These are phyloP conservation scores for Ophiosphaerella narmari DNA, from an alignment of 2,329 filamentous ascomycete genomes.

Conservation along the genomic window DNA sequence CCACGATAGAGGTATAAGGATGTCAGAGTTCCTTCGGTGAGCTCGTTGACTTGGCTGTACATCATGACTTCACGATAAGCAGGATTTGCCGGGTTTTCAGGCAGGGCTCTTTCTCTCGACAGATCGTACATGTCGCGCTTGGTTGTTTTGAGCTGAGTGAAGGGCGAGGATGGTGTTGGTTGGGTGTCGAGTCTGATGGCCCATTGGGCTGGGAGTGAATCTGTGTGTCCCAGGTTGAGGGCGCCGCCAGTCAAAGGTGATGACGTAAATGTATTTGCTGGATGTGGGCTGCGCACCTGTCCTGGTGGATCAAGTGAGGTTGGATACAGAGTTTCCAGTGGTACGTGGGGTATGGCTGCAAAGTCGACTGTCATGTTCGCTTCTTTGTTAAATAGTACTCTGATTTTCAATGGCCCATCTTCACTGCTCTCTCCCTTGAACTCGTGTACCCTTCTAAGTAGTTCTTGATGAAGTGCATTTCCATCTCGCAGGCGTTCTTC, in stretches of 20 bases:
- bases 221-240: constrained; percentile 35
- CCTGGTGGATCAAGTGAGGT: constrained; percentile 56
- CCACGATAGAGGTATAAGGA: constrained; percentile 80
- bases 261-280: constrained; percentile 32
- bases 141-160: constrained; percentile 87
- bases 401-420: constrained; percentile 51
- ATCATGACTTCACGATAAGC: constrained; percentile 72
- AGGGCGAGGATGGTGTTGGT: constrained; percentile 60
- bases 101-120: constrained; percentile 68
- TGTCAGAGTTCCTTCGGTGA: constrained; percentile 87
- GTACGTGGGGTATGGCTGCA: constrained; percentile 45
- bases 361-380: constrained; percentile 47
- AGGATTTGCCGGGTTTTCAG: constrained; percentile 31
- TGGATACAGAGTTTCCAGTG: constrained; percentile 63
- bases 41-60: constrained; percentile 64
- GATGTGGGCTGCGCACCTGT: constrained; percentile 17
- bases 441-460: constrained; percentile 39
- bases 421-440: constrained; percentile 23
- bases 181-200: constrained; percentile 58
- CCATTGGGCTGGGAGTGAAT: constrained; percentile 48
- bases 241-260: constrained; percentile 45
- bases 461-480: constrained; percentile 35
- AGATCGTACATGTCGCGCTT: constrained; percentile 71
- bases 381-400: constrained; percentile 56
- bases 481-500: constrained; percentile 42